Evolutionary conservation across 129 eudicot species (phyloP), one percentile per base, ranked within the genome.

Genomic region (Chrysanthemum makinoi): DNA sequence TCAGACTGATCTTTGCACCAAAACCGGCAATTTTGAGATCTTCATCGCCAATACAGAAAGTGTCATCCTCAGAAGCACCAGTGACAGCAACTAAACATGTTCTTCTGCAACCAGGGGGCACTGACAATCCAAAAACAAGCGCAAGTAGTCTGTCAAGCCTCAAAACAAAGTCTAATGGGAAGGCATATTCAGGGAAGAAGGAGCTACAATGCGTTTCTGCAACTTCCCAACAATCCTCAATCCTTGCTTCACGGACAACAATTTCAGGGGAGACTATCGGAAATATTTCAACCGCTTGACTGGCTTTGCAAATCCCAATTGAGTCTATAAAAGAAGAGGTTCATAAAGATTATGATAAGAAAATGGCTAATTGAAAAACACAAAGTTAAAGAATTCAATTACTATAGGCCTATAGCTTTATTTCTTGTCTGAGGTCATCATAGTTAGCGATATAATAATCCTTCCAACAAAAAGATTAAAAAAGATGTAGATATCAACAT

Each of bases 161-260:
- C 79, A 90, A 64, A 28, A 90, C 84, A 54, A 90, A 88, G 77
- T 90, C 96, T 65, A 87, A 77, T 17, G 99, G 99, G 84, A 95
- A 95, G 13, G 96, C 68, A 66, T 87, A 88, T 67, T 86, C 91
- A 10, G 99, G 99, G 80, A 90, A 95, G 89, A 95, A 95, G 65
- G 99, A 95, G 81, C 97, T 90, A 72, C 99, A 95, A 72, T 95
- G 99, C 1, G 99, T 95, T 79, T 95, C 99, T 13, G 94, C 99
- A 35, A 95, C 99, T 85, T 90, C 97, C 99, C 99, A 95, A 74
- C 89, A 87, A 65, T 95, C 99, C 74, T 90, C 99, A 17, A 95
- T 76, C 73, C 96, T 84, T 15, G 99, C 99, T 76, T 95, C 96
- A 2, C 99, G 88, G 46, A 95, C 99, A 72, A 87, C 88, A 53